Conservation (phyloP, 2,329 filamentous ascomycete genomes). For the Aspergillus brasiliensis region DNA sequence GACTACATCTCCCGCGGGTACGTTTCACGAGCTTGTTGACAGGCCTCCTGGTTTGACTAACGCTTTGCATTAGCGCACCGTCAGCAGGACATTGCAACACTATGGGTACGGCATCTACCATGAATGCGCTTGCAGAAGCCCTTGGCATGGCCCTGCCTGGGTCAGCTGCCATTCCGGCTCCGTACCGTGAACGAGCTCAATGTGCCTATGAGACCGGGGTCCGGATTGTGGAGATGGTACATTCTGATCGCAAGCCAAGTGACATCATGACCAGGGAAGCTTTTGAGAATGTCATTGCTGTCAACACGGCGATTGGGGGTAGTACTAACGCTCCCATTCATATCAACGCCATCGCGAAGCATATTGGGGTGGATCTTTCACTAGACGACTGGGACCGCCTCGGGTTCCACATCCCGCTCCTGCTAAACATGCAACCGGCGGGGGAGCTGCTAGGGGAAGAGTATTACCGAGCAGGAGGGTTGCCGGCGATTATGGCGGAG, state of each 20-base stretch:
- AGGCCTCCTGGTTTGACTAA: background rate
- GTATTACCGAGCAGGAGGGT: slow-evolving; percentile 56
- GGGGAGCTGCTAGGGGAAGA: slow-evolving; percentile 58
- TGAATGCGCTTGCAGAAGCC: slow-evolving; percentile 57
- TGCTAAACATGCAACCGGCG: slow-evolving; percentile 59
- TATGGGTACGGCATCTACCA: slow-evolving; percentile 57
- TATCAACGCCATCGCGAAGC: slow-evolving; percentile 57
- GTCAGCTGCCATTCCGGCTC: slow-evolving; percentile 55
- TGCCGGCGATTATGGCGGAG: slow-evolving; percentile 58
- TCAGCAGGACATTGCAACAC: slow-evolving; percentile 56
- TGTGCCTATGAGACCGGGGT: slow-evolving; percentile 53
- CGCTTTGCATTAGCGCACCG: slow-evolving; percentile 39
- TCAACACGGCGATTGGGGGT: slow-evolving; percentile 59
- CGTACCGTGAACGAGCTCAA: slow-evolving; percentile 52
- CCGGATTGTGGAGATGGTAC: slow-evolving; percentile 55
- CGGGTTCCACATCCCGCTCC: slow-evolving; percentile 53
- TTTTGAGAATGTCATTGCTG: slow-evolving; percentile 60
- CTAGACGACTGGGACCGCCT: slow-evolving; percentile 58
- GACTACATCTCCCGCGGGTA: slow-evolving; percentile 50
- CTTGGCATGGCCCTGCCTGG: slow-evolving; percentile 57
- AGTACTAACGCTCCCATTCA: slow-evolving; percentile 61
- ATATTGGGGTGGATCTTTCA: slow-evolving; percentile 54
- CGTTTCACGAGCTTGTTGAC: slow-evolving; percentile 10
- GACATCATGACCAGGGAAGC: slow-evolving; percentile 59
- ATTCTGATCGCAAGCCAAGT: slow-evolving; percentile 52